Percentiles rank a stretch among this genome's conserved stretches.
Evolutionary conservation across 2,329 filamentous ascomycete genomes (phyloP).

Genomic region (Huntiella bhutanensis): DNA sequence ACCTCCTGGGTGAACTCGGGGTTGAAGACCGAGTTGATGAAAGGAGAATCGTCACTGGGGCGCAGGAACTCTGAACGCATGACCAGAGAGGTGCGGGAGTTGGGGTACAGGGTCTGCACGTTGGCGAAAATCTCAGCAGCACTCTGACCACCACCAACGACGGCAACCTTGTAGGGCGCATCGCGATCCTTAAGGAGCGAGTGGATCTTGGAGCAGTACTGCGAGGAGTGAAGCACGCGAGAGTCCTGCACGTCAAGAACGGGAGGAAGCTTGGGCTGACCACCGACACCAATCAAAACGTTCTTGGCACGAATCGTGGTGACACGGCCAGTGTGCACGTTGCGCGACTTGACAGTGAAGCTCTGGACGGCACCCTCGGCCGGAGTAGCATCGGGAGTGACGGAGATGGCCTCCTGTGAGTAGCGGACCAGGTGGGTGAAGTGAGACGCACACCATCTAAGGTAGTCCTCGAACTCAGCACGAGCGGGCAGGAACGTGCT

Average conservation of each 20-base stretch:
- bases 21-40: constrained; percentile 95
- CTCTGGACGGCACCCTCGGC: constrained; percentile 29
- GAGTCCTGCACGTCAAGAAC: constrained; percentile 50
- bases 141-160: constrained; percentile 79
- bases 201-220: constrained; percentile 51
- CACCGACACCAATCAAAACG: constrained; percentile 41
- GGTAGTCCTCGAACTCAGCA: constrained; percentile 85
- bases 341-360: constrained; percentile 49
- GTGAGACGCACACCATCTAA: constrained; percentile 72
- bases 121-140: constrained; percentile 93
- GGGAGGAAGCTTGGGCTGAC: constrained; percentile 49
- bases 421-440: constrained; percentile 62
- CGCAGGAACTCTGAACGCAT: constrained; percentile 70
- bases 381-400: constrained; percentile 37
- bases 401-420: constrained; percentile 53
- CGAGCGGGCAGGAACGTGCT: constrained; percentile 73
- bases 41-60: constrained; percentile 89
- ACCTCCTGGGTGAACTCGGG: constrained; percentile 64
- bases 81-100: constrained; percentile 56
- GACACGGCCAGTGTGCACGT: constrained; percentile 35
- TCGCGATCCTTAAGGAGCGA: constrained; percentile 37
- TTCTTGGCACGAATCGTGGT: constrained; percentile 40
- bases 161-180: constrained; percentile 50
- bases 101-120: constrained; percentile 63
- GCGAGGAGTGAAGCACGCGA: constrained; percentile 70